phyloP scores from a whole-genome alignment of 805 yeast species.

The Metschnikowia baotianmanensis region DNA sequence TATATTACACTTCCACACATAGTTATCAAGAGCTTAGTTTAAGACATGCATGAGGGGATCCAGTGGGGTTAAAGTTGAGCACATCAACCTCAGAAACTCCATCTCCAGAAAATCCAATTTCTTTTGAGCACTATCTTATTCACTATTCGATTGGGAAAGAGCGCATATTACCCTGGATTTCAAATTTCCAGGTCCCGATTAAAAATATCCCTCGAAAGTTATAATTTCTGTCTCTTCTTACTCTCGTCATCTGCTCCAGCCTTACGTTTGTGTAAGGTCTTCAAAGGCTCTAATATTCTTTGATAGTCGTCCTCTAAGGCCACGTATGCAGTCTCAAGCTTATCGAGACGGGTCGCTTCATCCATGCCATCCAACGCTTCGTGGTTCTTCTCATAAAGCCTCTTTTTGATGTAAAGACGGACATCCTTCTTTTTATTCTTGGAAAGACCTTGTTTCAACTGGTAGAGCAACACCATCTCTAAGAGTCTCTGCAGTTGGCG shows the following conservation, averaged over 20 bases:
- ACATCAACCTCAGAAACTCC: too few species aligned
- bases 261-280: constrained; percentile 21
- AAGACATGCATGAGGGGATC: constrained; percentile 4
- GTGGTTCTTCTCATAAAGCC: constrained; percentile 74
- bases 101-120: neutral
- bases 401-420: constrained; percentile 64
- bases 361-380: constrained; percentile 74
- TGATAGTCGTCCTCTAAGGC: constrained; percentile 68
- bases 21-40: too few species aligned
- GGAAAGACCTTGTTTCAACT: constrained; percentile 24
- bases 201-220: neutral
- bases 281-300: constrained; percentile 46
- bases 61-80: neutral
- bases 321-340: constrained; percentile 71
- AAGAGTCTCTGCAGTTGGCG: constrained; percentile 75
- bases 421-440: constrained; percentile 35
- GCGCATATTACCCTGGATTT: neutral
- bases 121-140: too few species aligned
- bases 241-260: neutral
- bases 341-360: constrained; percentile 59
- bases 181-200: neutral
- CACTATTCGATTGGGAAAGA: too few species aligned
- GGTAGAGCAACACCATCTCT: constrained; percentile 67
- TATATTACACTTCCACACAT: too few species aligned
- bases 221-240: constrained; percentile 10